phyloP scores from a whole-genome alignment of 305 asterid species.

The Rubia peregrina region DNA sequence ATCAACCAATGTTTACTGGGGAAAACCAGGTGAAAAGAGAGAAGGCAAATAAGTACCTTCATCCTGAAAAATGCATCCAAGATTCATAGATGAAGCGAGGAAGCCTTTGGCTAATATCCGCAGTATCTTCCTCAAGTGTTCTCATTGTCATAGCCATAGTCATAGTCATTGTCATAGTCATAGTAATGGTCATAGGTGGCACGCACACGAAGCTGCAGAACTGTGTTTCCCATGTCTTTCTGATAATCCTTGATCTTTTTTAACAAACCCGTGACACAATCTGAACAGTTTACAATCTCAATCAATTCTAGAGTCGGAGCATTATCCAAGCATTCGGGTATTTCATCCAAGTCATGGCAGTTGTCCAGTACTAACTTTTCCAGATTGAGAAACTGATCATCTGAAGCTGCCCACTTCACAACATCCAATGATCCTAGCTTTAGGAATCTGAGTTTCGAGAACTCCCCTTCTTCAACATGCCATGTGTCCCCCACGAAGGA shows the following conservation, averaged over 20 bases:
- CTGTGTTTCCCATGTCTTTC: not conserved
- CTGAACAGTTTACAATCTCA: not conserved
- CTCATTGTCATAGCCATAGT: no score
- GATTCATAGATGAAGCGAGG: no score
- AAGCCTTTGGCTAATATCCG: no score
- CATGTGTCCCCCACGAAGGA: no score
- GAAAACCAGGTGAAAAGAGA: no score
- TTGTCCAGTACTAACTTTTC: not conserved
- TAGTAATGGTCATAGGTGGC: no score
- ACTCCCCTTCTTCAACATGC: not conserved
- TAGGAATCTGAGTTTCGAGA: not conserved
- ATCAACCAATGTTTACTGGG: no score
- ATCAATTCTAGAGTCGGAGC: not conserved
- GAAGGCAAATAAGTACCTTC: no score
- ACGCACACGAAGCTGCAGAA: not conserved
- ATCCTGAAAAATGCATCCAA: no score
- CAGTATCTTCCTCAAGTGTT: no score
- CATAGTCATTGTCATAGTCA: no score
- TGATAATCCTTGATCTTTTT: not conserved
- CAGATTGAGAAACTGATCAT: not conserved
- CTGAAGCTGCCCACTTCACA: not conserved
- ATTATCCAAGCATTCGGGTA: not conserved
- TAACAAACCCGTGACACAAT: not conserved
- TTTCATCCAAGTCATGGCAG: not conserved
- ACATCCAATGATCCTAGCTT: not conserved